These are phyloP conservation scores for Lomentospora prolificans DNA, from an alignment of 2,329 filamentous ascomycete genomes.

Conservation along the genomic window DNA sequence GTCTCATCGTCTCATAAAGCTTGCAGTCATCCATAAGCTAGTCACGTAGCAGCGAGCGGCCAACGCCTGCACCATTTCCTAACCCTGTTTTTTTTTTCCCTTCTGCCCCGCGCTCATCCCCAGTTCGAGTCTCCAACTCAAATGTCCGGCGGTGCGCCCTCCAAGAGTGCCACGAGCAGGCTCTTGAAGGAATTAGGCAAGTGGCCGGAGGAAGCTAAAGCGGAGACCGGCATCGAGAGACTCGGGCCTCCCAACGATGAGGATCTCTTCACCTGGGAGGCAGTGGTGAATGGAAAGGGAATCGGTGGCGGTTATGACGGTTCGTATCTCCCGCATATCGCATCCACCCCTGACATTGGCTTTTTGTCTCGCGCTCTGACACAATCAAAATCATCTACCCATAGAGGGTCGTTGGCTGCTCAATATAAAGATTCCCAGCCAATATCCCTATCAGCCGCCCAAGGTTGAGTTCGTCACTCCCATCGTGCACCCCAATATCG, in stretches of 20 bases:
- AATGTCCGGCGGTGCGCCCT: slow-evolving; percentile 4
- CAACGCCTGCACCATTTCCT: not conserved
- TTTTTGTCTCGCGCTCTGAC: not conserved
- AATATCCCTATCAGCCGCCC: slow-evolving; percentile 73
- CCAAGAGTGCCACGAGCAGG: slow-evolving; percentile 37
- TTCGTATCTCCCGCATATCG: not conserved
- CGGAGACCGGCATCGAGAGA: slow-evolving; percentile 47
- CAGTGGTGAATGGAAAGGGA: slow-evolving; percentile 49
- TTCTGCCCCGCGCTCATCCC: too few relatives aligned
- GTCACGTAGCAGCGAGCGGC: not conserved
- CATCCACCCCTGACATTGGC: not conserved
- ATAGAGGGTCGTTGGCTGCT: slow-evolving; percentile 79
- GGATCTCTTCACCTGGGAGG: slow-evolving; percentile 48
- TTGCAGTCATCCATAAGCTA: not conserved
- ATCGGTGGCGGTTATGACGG: slow-evolving; percentile 48
- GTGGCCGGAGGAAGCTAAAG: slow-evolving; percentile 38
- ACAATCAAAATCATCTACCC: too few relatives aligned
- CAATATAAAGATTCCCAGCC: slow-evolving; percentile 60
- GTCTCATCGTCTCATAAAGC: not conserved
- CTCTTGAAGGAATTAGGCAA: slow-evolving; percentile 48
- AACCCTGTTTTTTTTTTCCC: too few relatives aligned
- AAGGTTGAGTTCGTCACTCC: slow-evolving; percentile 72
- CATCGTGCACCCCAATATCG: slow-evolving; percentile 75
- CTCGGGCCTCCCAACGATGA: slow-evolving; percentile 44
- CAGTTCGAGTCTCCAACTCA: not conserved